Base-by-base conservation (phyloP, 2,329 filamentous ascomycete genomes). In the Colletotrichum cereale region DNA sequence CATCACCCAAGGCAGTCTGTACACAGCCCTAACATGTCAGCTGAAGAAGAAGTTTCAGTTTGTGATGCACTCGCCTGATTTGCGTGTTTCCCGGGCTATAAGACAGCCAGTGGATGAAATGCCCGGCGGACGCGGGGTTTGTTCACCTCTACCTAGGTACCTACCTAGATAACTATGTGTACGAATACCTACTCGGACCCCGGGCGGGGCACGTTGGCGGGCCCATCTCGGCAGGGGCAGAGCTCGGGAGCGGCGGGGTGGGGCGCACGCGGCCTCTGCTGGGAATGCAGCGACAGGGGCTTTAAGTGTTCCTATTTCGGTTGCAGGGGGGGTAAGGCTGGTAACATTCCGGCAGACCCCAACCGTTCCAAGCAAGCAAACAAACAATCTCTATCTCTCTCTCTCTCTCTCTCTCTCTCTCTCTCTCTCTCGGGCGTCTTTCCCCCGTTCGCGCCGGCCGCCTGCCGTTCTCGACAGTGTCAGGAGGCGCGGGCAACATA, bases 271-370 rank as follows among this genome's bases (percentile, higher is more conserved):
- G 24, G 36, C 24, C 38, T 40, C 38, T 21, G 21, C n/a, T n/a
- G 10, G 56, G 47, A 55, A 55, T 55, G 50, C 29, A n/a, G 29
- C 26, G 55, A 62, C 68, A 71, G 57, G 58, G 68, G 18, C 50
- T 62, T 58, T 44, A 44, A 57, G 64, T 57, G 64, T 66, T 58
- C 67, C 68, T 71, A 71, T 68, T 71, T 68, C 44, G 2, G 63
- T 50, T 56, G 38, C 48, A 67, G 68, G 64, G 64, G 61, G 58
- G 52, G 50, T 24, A 53, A n/a, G 64, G 56, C 56, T 53, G 50
- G 66, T 29, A 57, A 26, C 61, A 55, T 70, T 66, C 67, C 67
- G 48, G 38, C 55, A 42, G 26, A 10, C 34, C 40, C 60, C 66
- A 52, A 16, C 38, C 40, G 38, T 60, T 14, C 36, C 10, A 21